Conservation (phyloP, 768 basidiomycete species). For the Lyophyllum atratum region DNA sequence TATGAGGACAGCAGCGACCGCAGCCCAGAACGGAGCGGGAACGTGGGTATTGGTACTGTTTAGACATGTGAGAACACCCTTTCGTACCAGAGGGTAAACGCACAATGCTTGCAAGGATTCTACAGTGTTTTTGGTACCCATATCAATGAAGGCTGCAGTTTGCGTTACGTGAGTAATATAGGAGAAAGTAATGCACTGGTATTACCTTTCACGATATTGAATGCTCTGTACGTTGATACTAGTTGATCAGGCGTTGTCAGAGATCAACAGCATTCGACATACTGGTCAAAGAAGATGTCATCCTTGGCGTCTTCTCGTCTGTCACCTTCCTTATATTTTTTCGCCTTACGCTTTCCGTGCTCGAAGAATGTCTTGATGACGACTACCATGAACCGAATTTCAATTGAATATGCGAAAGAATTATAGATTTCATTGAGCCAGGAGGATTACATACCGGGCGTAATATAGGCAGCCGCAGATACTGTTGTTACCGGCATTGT, state of each 20-base stretch:
- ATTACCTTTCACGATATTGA: conserved; percentile 63
- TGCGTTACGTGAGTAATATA: neutral
- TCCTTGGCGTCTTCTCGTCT: conserved; percentile 50
- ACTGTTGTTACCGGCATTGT: conserved; percentile 54
- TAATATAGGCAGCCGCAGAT: conserved; percentile 56
- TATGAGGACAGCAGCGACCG: conserved; percentile 56
- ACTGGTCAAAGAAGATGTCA: conserved; percentile 75
- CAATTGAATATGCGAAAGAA: too few species aligned
- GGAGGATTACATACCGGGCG: conserved; percentile 40
- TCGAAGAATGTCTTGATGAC: conserved; percentile 53
- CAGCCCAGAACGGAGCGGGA: conserved; percentile 67
- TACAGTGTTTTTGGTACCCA: conserved; percentile 65
- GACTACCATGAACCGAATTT: conserved; percentile 30
- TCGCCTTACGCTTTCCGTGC: conserved; percentile 47
- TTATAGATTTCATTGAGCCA: neutral
- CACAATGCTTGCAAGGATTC: conserved; percentile 74
- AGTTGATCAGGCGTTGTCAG: neutral
- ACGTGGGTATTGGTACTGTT: conserved; percentile 68
- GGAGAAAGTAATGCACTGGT: neutral
- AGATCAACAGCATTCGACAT: conserved; percentile 14
- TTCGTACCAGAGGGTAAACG: conserved; percentile 15
- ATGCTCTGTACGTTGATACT: conserved; percentile 44
- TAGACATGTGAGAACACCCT: neutral
- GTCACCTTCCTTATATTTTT: conserved; percentile 35
- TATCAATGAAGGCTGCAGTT: conserved; percentile 56